phyloP scores from a whole-genome alignment of 2,329 filamentous ascomycete genomes.

The Fusarium armeniacum region DNA sequence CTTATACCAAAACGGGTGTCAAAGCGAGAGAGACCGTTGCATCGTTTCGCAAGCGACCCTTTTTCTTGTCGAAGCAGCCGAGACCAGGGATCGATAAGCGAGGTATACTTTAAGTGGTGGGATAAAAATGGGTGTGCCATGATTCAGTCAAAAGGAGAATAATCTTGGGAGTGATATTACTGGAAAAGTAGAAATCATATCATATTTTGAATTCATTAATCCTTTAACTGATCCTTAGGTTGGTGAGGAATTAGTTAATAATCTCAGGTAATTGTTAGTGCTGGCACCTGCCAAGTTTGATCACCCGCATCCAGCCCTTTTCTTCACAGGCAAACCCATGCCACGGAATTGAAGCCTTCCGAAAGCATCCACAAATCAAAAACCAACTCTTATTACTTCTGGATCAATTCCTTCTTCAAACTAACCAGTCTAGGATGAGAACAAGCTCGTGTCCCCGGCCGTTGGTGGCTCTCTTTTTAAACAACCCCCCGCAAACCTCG shows the following conservation, averaged over 20 bases:
- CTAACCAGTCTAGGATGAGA: neutral
- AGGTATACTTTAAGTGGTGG: conserved; percentile 6
- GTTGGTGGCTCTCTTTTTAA: neutral
- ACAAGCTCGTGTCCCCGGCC: neutral
- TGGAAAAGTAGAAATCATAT: neutral
- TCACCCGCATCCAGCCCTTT: neutral
- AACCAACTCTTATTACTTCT: conserved; percentile 24
- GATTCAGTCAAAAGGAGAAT: neutral
- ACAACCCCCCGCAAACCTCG: conserved; percentile 28
- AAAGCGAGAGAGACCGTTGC: conserved; percentile 42
- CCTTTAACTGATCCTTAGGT: no score
- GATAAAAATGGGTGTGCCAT: neutral
- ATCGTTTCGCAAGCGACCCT: conserved; percentile 49
- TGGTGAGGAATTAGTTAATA: neutral
- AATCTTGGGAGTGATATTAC: no score
- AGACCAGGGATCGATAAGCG: conserved; percentile 37
- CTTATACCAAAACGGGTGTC: conserved; percentile 19
- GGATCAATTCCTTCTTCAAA: conserved; percentile 22
- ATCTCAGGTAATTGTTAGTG: neutral
- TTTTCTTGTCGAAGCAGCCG: conserved; percentile 27
- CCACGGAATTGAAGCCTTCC: conserved; percentile 31
- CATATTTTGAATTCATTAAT: neutral
- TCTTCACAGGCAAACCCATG: conserved; percentile 20
- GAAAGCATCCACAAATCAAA: conserved; percentile 35
- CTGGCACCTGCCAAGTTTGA: neutral